Percentiles rank a stretch among this genome's conserved stretches.
These are phyloP conservation scores for Penicillium robsamsonii DNA, from an alignment of 495 filamentous ascomycete species.

Conservation along the genomic window DNA sequence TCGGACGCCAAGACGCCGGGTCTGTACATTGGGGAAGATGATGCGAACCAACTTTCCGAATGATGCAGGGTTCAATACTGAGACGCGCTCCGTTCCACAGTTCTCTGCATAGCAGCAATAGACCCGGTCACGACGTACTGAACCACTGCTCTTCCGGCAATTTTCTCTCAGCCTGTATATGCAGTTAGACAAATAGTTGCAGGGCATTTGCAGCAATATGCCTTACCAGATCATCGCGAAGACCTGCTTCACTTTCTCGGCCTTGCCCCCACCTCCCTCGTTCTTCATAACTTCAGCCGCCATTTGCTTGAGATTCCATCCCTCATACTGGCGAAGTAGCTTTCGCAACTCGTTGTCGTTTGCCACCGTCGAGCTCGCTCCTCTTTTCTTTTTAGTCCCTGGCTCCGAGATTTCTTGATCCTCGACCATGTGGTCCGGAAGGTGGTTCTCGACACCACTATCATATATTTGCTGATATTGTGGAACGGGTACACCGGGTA, in stretches of 20 bases:
- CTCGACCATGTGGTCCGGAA: conserved; percentile 59
- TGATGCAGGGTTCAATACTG: conserved; percentile 89
- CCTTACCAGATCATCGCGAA: conserved; percentile 96
- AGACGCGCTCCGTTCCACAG: conserved; percentile 88
- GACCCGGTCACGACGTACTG: conserved; percentile 87
- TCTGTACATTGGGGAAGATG: conserved; percentile 91
- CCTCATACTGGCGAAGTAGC: conserved; percentile 71
- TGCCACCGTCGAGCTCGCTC: conserved; percentile 69
- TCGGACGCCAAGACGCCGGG: conserved; percentile 83
- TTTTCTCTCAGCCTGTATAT: conserved; percentile 71
- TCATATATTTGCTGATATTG: conserved; percentile 60
- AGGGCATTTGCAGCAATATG: neutral
- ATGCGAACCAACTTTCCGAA: conserved; percentile 97
- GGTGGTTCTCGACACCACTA: conserved; percentile 65
- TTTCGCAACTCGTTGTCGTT: conserved; percentile 92
- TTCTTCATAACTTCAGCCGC: conserved; percentile 75
- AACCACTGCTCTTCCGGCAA: conserved; percentile 74
- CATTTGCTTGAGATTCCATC: conserved; percentile 74
- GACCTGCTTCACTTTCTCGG: conserved; percentile 92
- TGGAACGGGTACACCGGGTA: conserved; percentile 39
- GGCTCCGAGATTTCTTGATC: conserved; percentile 65
- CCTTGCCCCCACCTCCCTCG: conserved; percentile 67
- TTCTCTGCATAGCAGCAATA: conserved; percentile 89
- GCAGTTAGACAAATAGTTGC: neutral
- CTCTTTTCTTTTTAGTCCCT: conserved; percentile 61